Percentiles rank a stretch among this genome's conserved stretches.
Conservation (phyloP, 345 rosid genomes). For the Pelargonium nanum region DNA sequence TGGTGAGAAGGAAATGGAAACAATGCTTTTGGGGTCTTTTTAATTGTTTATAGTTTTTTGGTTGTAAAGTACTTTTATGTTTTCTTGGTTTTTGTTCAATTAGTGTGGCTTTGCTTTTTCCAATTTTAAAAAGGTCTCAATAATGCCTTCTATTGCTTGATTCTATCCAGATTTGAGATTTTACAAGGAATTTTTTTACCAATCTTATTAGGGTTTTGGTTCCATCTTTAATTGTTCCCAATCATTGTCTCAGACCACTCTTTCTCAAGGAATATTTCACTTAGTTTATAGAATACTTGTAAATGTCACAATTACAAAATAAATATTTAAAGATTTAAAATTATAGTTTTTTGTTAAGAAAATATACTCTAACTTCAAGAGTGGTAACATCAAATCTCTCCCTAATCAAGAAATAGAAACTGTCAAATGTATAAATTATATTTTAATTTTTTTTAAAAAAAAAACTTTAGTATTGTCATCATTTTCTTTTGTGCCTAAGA, state of each 20-base stretch:
- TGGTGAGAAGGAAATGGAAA: background rate
- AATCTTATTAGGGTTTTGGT: background rate
- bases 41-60: background rate
- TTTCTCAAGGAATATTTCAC: too few relatives aligned
- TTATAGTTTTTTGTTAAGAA: too few relatives aligned
- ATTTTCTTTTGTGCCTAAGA: too few relatives aligned
- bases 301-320: too few relatives aligned
- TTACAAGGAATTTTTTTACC: background rate
- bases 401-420: too few relatives aligned
- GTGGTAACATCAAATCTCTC: too few relatives aligned
- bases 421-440: too few relatives aligned
- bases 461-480: background rate
- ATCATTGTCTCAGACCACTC: background rate
- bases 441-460: too few relatives aligned
- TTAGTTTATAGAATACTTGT: too few relatives aligned
- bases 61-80: background rate
- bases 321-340: too few relatives aligned
- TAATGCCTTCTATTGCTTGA: background rate
- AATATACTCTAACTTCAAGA: too few relatives aligned
- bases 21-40: background rate
- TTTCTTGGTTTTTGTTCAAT: background rate
- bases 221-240: background rate
- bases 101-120: background rate
- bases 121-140: background rate
- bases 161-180: background rate